Conservation (phyloP, 2,329 filamentous ascomycete species). For the Tympanopsis confertula region DNA sequence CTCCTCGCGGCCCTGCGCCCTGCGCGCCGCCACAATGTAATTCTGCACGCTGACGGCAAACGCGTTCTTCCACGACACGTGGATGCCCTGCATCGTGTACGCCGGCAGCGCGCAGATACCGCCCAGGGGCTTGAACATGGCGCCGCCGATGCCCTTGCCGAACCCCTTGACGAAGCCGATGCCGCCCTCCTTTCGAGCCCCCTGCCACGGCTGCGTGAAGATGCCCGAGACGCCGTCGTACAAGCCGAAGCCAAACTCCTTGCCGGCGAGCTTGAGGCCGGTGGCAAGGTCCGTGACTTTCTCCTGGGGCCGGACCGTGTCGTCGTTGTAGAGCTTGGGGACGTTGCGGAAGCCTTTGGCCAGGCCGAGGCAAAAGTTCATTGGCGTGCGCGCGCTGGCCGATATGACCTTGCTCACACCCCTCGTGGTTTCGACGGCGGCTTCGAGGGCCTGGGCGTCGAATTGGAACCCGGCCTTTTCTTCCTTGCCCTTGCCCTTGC, state of each 20-base stretch:
- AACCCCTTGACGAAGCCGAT: constrained; percentile 67
- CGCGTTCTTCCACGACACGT: constrained; percentile 63
- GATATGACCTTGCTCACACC: constrained; percentile 62
- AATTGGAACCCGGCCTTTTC: constrained; percentile 4
- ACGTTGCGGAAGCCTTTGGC: constrained; percentile 83
- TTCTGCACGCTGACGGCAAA: constrained; percentile 64
- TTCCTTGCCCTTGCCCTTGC: constrained; percentile 8
- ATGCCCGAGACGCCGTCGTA: constrained; percentile 75
- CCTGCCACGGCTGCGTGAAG: constrained; percentile 65
- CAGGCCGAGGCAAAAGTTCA: constrained; percentile 73
- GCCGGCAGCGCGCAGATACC: constrained; percentile 63
- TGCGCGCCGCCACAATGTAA: constrained; percentile 69
- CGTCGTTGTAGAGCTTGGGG: constrained; percentile 74
- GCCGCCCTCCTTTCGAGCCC: constrained; percentile 51
- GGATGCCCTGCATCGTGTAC: constrained; percentile 72
- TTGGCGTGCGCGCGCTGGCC: constrained; percentile 67
- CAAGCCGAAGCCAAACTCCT: constrained; percentile 66
- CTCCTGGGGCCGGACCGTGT: constrained; percentile 65
- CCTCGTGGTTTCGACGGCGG: constrained; percentile 52
- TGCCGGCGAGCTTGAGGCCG: constrained; percentile 67
- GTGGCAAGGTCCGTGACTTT: constrained; percentile 69
- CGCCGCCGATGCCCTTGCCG: constrained; percentile 71
- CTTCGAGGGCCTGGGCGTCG: constrained; percentile 33
- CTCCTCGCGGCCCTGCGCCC: constrained; percentile 64
- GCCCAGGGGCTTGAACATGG: constrained; percentile 72